Evolutionary conservation across 73 alveolate genomes (phyloP), one percentile per base, ranked within the genome.

Genomic region (Tetrahymena elliotti): DNA sequence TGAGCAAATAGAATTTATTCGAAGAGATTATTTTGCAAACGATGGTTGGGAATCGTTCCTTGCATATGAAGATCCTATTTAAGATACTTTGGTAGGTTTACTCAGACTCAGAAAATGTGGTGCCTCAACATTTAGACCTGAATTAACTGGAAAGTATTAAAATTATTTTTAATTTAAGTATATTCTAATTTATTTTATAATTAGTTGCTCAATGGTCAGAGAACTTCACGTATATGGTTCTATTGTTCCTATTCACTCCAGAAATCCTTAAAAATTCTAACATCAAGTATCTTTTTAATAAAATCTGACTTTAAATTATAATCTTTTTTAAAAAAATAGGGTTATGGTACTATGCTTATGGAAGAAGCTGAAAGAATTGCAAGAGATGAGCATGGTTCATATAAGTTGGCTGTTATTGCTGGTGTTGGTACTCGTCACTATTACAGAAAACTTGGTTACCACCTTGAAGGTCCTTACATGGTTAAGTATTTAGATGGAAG

Each of bases 341-440:
- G 99, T 33, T 99, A 92, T 96, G 99, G 99, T 37, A 99, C 99
- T 13, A 94, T 99, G 98, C 97, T 99, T 38, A 99, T 99, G 99
- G 99, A 99, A 98, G 99, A 99, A 96, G 99, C 99, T 27, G 99
- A 98, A 94, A 97, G 99, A 96, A 99, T 99, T 83, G 99, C 99
- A 6, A 97, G 96, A 93, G 99, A 99, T 94, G 99, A 99, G 95
- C 99, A 99, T 95, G 99, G 99, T 18, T 94, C 98, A 24, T 93
- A 83, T 35, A 99, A 98, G 96, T 94, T 99, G 84, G 99, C 99
- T 83, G 99, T 99, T 35, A 99, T 98, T 93, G 97, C 99, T 83
- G 99, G 99, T 38, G 99, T 98, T 1, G 99, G 99, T 35, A 98
- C 99, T 13, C 95, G 99, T 95, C 99, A 97, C 92, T 98, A 98